Conservation (phyloP, 1,284 basidiomycete genomes). For the Malassezia vespertilionis region DNA sequence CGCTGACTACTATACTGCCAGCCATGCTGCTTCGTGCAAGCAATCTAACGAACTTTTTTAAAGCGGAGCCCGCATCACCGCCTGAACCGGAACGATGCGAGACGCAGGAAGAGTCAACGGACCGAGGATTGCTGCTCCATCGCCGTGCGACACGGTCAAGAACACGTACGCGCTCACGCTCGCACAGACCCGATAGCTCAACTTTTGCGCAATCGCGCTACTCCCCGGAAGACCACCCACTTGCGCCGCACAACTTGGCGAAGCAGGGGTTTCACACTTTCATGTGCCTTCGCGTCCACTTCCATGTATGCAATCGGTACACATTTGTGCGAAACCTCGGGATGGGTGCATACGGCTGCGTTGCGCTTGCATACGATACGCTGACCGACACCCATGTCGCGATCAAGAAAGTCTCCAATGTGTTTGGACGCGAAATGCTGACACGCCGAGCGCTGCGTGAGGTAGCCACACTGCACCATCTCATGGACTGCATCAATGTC, state of each 20-base stretch:
- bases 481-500: conserved; percentile 38
- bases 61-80: neutral
- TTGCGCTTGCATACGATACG: conserved; percentile 37
- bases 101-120: neutral
- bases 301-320: conserved; percentile 43
- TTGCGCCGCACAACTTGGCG: conserved; percentile 36
- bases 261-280: conserved; percentile 42
- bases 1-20: no score
- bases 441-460: conserved; percentile 41
- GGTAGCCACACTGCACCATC: conserved; percentile 34
- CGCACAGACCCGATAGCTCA: neutral
- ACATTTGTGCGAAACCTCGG: conserved; percentile 42
- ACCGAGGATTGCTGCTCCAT: neutral
- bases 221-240: conserved; percentile 37
- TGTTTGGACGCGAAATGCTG: conserved; percentile 44
- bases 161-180: conserved; percentile 7
- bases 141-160: conserved; percentile 10
- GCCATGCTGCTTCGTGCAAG: neutral
- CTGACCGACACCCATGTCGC: conserved; percentile 40
- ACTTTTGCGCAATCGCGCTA: conserved; percentile 16
- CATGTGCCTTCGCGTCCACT: conserved; percentile 39
- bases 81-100: neutral
- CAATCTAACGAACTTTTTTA: neutral
- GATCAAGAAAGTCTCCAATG: conserved; percentile 44
- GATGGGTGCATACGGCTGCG: conserved; percentile 45